Conservation (phyloP, 176 grass and related monocot genomes). For the Thinopyrum elongatum region DNA sequence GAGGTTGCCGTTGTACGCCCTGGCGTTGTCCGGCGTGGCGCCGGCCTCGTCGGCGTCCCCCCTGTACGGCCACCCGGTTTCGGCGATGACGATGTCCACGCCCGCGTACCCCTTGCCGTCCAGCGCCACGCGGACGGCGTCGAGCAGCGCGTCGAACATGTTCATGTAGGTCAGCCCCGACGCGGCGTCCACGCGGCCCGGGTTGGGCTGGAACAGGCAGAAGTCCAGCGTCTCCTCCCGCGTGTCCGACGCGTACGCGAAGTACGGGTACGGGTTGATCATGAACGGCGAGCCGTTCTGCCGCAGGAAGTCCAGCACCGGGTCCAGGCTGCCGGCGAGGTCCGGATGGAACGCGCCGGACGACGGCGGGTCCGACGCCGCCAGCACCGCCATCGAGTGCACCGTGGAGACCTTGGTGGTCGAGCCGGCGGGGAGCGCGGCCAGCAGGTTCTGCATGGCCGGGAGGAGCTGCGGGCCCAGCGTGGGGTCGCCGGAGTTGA, state of each 20-base stretch:
- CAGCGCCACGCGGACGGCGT: slow-evolving; percentile 76
- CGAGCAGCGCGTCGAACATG: slow-evolving; percentile 99
- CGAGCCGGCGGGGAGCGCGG: slow-evolving; percentile 67
- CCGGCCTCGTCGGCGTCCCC: slow-evolving; percentile 70
- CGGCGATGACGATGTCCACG: slow-evolving; percentile 89
- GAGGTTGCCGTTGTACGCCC: slow-evolving; percentile 81
- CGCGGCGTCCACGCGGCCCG: slow-evolving; percentile 67
- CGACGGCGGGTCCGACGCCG: slow-evolving; percentile 83
- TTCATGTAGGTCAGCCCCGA: slow-evolving; percentile 85
- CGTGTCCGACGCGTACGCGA: slow-evolving; percentile 83
- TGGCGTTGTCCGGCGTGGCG: slow-evolving; percentile 78
- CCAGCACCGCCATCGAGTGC: slow-evolving; percentile 83
- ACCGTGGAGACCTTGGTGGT: slow-evolving; percentile 89
- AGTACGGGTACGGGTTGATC: slow-evolving; percentile 98
- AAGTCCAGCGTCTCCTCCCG: slow-evolving; percentile 89
- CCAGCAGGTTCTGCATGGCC: slow-evolving; percentile 92
- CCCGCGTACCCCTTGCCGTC: slow-evolving; percentile 57
- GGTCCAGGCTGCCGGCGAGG: slow-evolving; percentile 52
- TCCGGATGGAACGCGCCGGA: slow-evolving; percentile 71
- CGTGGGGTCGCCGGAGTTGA: slow-evolving; percentile 58
- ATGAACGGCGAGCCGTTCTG: slow-evolving; percentile 77
- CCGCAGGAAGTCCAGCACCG: slow-evolving; percentile 80
- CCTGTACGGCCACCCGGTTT: slow-evolving; percentile 97
- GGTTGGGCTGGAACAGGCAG: slow-evolving; percentile 93
- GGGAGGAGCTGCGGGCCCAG: slow-evolving; percentile 70